These are phyloP conservation scores for Dichotomopilus funicola DNA, from an alignment of 2,329 filamentous ascomycete genomes.

Conservation along the genomic window DNA sequence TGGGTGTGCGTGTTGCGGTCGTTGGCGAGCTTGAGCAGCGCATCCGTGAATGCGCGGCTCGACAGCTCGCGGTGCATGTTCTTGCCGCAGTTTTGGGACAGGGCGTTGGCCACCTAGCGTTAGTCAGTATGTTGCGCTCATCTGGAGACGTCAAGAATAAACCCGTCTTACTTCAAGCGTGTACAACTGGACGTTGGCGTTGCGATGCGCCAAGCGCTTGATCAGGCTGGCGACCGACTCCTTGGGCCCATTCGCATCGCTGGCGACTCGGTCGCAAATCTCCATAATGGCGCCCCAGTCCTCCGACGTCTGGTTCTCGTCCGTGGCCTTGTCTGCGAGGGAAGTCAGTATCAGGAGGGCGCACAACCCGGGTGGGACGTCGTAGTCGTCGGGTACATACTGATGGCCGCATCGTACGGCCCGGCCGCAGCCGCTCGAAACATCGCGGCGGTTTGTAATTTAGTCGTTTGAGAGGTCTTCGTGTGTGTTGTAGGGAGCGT, in stretches of 20 bases:
- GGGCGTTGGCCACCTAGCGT: conserved; percentile 71
- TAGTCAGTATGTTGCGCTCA: no score
- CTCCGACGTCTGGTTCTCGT: conserved; percentile 91
- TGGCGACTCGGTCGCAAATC: conserved; percentile 53
- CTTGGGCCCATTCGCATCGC: conserved; percentile 58
- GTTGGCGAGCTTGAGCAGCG: conserved; percentile 79
- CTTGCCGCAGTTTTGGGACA: conserved; percentile 86
- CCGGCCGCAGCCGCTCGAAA: conserved; percentile 52
- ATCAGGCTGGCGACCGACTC: conserved; percentile 86
- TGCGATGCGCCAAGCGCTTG: conserved; percentile 84
- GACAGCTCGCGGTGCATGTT: conserved; percentile 84
- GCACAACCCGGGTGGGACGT: not conserved
- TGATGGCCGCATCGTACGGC: conserved; percentile 54
- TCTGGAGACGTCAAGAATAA: no score
- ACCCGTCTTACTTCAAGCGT: conserved; percentile 64
- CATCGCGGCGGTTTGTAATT: conserved; percentile 36
- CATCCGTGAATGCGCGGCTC: conserved; percentile 89
- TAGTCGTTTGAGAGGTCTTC: not conserved
- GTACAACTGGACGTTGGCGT: conserved; percentile 93
- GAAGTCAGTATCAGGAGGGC: conserved; percentile 17
- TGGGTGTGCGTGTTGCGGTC: conserved; percentile 94
- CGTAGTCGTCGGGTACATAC: conserved; percentile 34
- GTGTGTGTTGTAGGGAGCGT: not conserved
- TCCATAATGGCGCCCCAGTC: conserved; percentile 61
- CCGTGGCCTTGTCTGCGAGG: conserved; percentile 65